Evolutionary conservation across 176 grass and related monocot genomes (phyloP), one percentile per base, ranked within the genome.

Genomic region (Bonia amplexicaulis): DNA sequence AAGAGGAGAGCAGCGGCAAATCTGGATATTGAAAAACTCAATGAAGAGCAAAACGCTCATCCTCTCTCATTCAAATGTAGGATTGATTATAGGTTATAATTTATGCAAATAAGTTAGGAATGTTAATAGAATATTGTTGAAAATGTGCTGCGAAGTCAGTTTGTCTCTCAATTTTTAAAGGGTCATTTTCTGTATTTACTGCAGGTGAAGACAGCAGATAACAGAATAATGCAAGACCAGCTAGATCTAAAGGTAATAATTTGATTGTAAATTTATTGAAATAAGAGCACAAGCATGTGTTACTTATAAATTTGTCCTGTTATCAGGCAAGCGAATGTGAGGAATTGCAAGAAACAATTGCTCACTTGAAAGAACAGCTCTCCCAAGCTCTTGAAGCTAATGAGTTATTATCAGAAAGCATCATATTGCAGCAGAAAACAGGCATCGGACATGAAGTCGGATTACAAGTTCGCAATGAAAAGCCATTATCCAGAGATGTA

Each of bases 181-280:
- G 29, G 22, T 15, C 69, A 20, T 29, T 47, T 87, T 77, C 51
- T 79, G 37, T 60, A 77, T 85, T 79, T 61, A 66, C 87, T 89
- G 54, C 74, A 92, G 94, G 87, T 94, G 40, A 97, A 90, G 72
- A 91, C 81, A 87, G 86, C 90, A 58, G 94, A 94, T 90, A 94
- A 94, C 88, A 94, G 84, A 89, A 76, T 97, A 86, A 84, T 92
- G 76, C 90, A 91, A 78, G 86, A 92, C 41, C 90, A 92, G 73
- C 84, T 97, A 52, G 70, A 90, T 17, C 78, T 91, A 84, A 94
- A 91, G 88, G 88, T 94, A 60, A 71, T 13, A 27, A 37, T 84
- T 54, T 87, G 39, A 60, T n/a, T 75, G 46, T n/a, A 83, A 26
- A 65, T 66, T 79, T 79, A 64, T 1, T 33, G 44, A 68, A 85